These are phyloP conservation scores for Thermoascus crustaceus DNA, from an alignment of 2,329 filamentous ascomycete genomes.

Conservation along the genomic window DNA sequence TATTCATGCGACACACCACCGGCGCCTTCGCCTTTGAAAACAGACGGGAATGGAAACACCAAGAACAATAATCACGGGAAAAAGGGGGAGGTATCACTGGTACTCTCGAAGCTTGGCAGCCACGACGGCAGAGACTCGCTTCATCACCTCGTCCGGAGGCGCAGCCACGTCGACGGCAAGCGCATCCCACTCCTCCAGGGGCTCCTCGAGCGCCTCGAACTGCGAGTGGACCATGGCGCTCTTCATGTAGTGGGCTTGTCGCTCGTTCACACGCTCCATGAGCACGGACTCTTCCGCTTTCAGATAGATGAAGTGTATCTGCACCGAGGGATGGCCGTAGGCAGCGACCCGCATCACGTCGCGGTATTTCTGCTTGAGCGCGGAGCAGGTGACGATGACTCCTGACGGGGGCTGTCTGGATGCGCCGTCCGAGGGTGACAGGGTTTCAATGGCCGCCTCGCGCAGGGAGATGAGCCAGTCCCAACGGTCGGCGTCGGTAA, in stretches of 20 bases:
- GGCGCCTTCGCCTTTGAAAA: too few species aligned
- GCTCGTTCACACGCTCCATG: slow-evolving; percentile 62
- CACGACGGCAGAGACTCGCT: slow-evolving; percentile 52
- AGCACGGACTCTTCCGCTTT: slow-evolving; percentile 68
- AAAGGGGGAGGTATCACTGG: slow-evolving; percentile 10
- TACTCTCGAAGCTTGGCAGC: slow-evolving; percentile 45
- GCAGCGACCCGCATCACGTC: slow-evolving; percentile 78
- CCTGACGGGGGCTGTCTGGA: slow-evolving; percentile 51
- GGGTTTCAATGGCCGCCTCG: slow-evolving; percentile 51
- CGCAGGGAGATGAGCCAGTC: slow-evolving; percentile 84
- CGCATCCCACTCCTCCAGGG: slow-evolving; percentile 64
- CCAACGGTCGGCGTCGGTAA: slow-evolving; percentile 93
- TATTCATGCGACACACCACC: too few species aligned
- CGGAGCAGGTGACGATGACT: slow-evolving; percentile 94
- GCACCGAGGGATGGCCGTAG: slow-evolving; percentile 64
- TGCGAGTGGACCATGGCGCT: slow-evolving; percentile 92
- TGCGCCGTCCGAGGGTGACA: slow-evolving; percentile 31
- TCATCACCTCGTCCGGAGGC: slow-evolving; percentile 50
- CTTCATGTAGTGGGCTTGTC: slow-evolving; percentile 91
- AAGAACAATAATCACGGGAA: not conserved
- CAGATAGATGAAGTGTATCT: slow-evolving; percentile 89
- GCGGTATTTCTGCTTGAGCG: slow-evolving; percentile 92
- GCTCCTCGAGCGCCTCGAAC: slow-evolving; percentile 78
- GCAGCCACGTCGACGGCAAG: slow-evolving; percentile 57
- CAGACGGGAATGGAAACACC: too few species aligned